Evolutionary conservation across 169 alveolate genomes (phyloP), one percentile per base, ranked within the genome.

Genomic region (Blepharisma undulans): DNA sequence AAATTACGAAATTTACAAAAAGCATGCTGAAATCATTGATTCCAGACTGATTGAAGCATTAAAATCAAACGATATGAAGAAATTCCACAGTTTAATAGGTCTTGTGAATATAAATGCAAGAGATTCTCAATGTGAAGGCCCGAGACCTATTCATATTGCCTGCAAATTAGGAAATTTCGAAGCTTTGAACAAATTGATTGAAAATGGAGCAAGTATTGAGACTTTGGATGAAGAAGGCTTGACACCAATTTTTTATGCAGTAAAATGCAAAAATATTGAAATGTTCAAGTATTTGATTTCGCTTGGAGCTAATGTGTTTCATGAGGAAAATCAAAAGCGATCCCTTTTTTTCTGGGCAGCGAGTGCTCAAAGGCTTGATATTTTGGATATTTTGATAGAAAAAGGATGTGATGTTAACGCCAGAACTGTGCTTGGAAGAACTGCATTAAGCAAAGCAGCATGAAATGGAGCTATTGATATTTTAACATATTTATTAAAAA

Each of bases 331-430:
- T 14, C 92, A 90, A 84, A 76, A 84, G 25, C 77, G 98, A 66
- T 92, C 94, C 19, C 95, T 96, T 0, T 89, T 95, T 60, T 95
- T 94, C 59, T 92, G 96, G 90, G 96, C 97, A 18, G 95, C 97
- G 21, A 86, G 96, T 76, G 30, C 88, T 59, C 94, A 96, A n/a
- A 87, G 88, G n/a, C 59, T 92, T 32, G 96, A 93, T 0, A 87
- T 89, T 76, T 78, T 95, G 8, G 85, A 91, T 59, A 92, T 89
- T 89, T 59, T 95, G 4, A 48, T 94, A 16, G 82, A 89, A 66
- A 92, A 85, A 22, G 93, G 93, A 27, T 82, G 92, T n/a, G 94
- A 95, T 88, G 91, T 89, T 25, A 94, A 93, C 90, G 77, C 85
- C 36, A 34, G 71, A 27, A 85, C 96, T 22, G 84, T 84, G 34